Percentiles rank a stretch among this genome's conserved stretches.
Evolutionary conservation across 495 filamentous ascomycete genomes (phyloP).

Genomic region (Penicillium desertorum): DNA sequence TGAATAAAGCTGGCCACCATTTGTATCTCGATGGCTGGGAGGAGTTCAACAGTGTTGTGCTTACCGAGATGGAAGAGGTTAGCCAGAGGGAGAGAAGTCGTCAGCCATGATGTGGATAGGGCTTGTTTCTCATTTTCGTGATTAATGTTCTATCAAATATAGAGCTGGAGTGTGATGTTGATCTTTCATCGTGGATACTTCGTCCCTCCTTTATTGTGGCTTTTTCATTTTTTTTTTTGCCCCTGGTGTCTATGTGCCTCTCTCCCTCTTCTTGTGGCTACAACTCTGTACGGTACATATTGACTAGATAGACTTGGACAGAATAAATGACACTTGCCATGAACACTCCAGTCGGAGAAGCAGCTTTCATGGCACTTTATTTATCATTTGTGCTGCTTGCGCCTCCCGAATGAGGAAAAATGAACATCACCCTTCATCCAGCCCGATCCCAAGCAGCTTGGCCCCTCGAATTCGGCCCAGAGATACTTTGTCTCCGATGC

Average conservation of each 20-base stretch:
- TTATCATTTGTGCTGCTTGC: slow-evolving; percentile 4
- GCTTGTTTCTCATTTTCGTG: slow-evolving; percentile 6
- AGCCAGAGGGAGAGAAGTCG: slow-evolving; percentile 38
- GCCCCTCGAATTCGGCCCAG: slow-evolving; percentile 26
- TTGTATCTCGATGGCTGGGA: slow-evolving; percentile 87
- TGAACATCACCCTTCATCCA: background rate
- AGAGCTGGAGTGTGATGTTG: slow-evolving; percentile 10
- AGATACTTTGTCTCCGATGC: slow-evolving; percentile 33
- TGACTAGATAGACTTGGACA: slow-evolving; percentile 20
- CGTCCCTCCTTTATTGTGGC: slow-evolving; percentile 3
- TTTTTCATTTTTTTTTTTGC: slow-evolving; percentile 2
- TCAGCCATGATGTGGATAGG: slow-evolving; percentile 11
- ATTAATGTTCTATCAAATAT: slow-evolving; percentile 17
- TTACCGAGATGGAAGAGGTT: slow-evolving; percentile 78
- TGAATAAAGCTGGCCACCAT: slow-evolving; percentile 85
- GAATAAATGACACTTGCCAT: background rate
- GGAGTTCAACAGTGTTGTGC: slow-evolving; percentile 80
- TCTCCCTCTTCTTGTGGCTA: background rate
- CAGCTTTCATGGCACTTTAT: background rate
- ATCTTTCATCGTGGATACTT: slow-evolving; percentile 1
- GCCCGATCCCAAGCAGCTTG: background rate
- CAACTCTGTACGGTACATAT: slow-evolving; percentile 10
- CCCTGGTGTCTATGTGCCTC: slow-evolving; percentile 6
- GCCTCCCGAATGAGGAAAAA: background rate
- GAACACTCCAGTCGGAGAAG: slow-evolving; percentile 7